Conservation (phyloP, 2,329 filamentous ascomycete species). For the Aspergillus tubingensis region DNA sequence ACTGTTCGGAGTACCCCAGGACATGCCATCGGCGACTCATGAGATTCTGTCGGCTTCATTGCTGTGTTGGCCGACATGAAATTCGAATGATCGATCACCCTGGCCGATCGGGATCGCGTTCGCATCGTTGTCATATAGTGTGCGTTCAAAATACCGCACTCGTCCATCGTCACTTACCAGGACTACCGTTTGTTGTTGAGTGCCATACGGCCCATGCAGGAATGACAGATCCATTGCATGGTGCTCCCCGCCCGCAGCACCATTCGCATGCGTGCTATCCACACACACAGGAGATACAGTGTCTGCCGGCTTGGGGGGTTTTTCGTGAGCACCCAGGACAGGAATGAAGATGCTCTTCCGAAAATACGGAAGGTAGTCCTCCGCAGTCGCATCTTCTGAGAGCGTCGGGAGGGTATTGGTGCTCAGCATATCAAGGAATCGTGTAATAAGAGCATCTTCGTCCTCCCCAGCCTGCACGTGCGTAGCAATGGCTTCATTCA, state of each 20-base stretch:
- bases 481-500: constrained; percentile 51
- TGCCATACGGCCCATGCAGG: constrained; percentile 59
- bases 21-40: not conserved
- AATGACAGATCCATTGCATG: constrained; percentile 35
- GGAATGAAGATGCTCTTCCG: constrained; percentile 64
- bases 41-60: not conserved
- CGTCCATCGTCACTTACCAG: constrained; percentile 58
- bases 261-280: constrained; percentile 24
- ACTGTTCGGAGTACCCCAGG: not conserved
- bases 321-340: constrained; percentile 52
- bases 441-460: constrained; percentile 53
- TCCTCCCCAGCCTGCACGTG: constrained; percentile 47
- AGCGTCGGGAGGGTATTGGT: constrained; percentile 58
- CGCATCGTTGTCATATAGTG: constrained; percentile 58
- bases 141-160: constrained; percentile 64
- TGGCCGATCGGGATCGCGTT: constrained; percentile 48
- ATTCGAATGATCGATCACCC: constrained; percentile 49
- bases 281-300: constrained; percentile 36
- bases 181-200: constrained; percentile 65
- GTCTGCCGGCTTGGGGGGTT: constrained; percentile 37
- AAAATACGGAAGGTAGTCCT: constrained; percentile 58
- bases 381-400: constrained; percentile 49
- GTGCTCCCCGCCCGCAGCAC: constrained; percentile 14
- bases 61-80: constrained; percentile 18
- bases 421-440: constrained; percentile 55